Percentiles rank a stretch among this genome's conserved stretches.
phyloP scores from a whole-genome alignment of 1,284 basidiomycete species.

The Chondrostereum purpureum region DNA sequence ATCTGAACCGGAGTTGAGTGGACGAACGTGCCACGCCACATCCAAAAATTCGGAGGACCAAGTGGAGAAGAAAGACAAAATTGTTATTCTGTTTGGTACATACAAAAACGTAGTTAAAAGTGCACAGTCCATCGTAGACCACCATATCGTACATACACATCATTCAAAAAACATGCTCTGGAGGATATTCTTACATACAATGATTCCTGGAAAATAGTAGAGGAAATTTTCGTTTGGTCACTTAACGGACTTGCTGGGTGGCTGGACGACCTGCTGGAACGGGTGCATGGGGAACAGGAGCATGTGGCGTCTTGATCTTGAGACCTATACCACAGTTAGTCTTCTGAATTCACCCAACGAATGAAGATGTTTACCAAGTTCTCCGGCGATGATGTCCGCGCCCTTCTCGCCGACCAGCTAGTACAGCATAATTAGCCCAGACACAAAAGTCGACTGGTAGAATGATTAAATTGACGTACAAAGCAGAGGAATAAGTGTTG shows the following conservation, averaged over 20 bases:
- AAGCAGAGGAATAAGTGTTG: constrained; percentile 65
- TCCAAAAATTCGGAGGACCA: too few species aligned
- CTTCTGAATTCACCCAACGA: background rate
- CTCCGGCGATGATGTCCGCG: constrained; percentile 53
- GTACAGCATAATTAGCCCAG: too few species aligned
- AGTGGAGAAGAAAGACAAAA: too few species aligned
- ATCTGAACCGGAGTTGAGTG: too few species aligned
- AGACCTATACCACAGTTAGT: constrained; percentile 33
- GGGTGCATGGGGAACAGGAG: constrained; percentile 65
- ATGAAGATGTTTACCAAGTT: constrained; percentile 60
- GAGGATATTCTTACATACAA: too few species aligned
- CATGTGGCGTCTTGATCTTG: constrained; percentile 56
- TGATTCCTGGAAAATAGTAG: too few species aligned
- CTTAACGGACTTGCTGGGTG: constrained; percentile 40
- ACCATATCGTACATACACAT: background rate
- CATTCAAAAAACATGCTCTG: background rate
- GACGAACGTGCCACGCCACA: too few species aligned
- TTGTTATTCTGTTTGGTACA: too few species aligned
- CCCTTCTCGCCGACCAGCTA: constrained; percentile 65
- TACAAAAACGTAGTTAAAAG: too few species aligned
- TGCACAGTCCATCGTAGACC: too few species aligned
- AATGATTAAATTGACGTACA: too few species aligned
- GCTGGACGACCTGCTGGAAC: constrained; percentile 48
- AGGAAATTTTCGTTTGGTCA: background rate
- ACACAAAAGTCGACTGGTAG: too few species aligned